Conservation (phyloP, 2,329 filamentous ascomycete genomes). For the Plectosphaerella cucumerina region DNA sequence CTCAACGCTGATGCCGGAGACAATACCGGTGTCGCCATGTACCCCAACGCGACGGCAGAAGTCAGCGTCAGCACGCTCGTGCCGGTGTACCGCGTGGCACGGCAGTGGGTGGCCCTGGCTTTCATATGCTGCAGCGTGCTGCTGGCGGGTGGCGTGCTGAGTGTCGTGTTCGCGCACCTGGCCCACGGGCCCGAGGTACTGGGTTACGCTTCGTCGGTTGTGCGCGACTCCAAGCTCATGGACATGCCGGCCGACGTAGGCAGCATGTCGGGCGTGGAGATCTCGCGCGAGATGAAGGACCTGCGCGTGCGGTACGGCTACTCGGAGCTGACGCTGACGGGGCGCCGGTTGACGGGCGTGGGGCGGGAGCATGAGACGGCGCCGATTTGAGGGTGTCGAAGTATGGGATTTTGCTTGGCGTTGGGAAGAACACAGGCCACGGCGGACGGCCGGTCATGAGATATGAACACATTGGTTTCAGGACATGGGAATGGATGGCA, state of each 20-base stretch:
- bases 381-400: background rate
- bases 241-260: background rate
- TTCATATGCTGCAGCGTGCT: slow-evolving; percentile 4
- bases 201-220: slow-evolving; percentile 1
- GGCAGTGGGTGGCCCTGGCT: slow-evolving; percentile 1
- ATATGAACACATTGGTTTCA: too few relatives aligned
- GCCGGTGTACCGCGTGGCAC: background rate
- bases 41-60: background rate
- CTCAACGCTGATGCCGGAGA: background rate
- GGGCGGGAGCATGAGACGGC: background rate
- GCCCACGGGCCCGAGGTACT: slow-evolving; percentile 1
- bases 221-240: slow-evolving; percentile 4
- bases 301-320: slow-evolving; percentile 1
- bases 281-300: background rate
- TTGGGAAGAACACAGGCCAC: too few relatives aligned
- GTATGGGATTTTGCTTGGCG: background rate
- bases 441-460: too few relatives aligned
- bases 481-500: too few relatives aligned
- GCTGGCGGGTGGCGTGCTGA: background rate
- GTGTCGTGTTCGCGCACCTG: background rate
- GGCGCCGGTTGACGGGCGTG: background rate
- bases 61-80: background rate
- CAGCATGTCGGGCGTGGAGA: slow-evolving; percentile 1
- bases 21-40: background rate
- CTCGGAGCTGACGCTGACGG: background rate